Percentiles rank a stretch among this genome's conserved stretches.
Evolutionary conservation across 768 basidiomycete genomes (phyloP).

Genomic region (Gymnopilus junonius): DNA sequence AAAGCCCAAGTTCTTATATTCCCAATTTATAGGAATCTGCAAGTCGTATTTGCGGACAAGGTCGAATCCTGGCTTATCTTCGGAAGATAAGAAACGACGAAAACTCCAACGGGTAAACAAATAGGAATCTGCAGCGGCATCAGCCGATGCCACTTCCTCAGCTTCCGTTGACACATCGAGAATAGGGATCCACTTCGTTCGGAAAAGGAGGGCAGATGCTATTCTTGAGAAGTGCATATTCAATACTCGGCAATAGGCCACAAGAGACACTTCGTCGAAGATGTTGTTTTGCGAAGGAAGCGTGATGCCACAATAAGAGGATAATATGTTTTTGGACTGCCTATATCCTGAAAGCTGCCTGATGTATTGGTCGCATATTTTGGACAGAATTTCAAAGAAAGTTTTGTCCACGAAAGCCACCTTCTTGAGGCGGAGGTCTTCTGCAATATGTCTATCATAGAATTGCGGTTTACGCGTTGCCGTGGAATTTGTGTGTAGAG

Average conservation of each 20-base stretch:
- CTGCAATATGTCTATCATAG: not conserved
- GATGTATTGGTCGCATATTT: not conserved
- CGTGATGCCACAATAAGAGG: not conserved
- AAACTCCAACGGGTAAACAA: not conserved
- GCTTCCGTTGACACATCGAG: not conserved
- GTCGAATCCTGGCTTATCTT: not conserved
- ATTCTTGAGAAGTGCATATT: not conserved
- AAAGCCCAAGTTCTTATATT: constrained; percentile 7
- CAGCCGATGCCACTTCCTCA: not conserved
- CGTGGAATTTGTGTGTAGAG: not conserved
- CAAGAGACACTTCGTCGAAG: not conserved
- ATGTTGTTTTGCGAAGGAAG: not conserved
- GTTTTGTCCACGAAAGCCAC: not conserved
- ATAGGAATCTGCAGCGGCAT: not conserved
- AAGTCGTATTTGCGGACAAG: not conserved
- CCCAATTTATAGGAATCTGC: not conserved
- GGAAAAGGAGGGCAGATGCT: not conserved
- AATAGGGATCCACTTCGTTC: not conserved
- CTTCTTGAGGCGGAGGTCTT: not conserved
- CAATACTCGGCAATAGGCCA: not conserved
- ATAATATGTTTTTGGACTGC: not conserved
- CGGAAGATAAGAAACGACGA: not conserved
- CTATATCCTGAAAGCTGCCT: no score
- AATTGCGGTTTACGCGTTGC: not conserved
- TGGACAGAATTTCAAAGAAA: not conserved